Evolutionary conservation across 176 grass and related monocot species (phyloP), one percentile per base, ranked within the genome.

Genomic region (Carex scoparia): DNA sequence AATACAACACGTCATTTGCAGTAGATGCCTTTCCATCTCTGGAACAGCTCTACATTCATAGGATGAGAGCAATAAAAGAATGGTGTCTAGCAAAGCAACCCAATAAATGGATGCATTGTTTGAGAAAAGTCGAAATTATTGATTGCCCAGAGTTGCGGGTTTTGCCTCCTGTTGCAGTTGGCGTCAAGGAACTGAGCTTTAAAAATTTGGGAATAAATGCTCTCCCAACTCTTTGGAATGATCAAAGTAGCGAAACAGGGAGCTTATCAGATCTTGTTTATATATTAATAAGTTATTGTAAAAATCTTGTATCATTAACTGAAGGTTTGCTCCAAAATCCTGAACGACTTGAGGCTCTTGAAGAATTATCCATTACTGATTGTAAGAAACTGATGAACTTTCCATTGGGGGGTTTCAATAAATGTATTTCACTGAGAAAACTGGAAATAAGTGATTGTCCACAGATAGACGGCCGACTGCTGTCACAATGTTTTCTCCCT

Each of bases 21-120:
- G 3, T 58, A 58, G 53, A 31, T 18, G 10, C 28, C 35, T 86
- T 86, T 48, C 60, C 72, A 35, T 86, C 84, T 33, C 49, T 86
- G 10, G 73, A 68, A 58, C 23, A 3, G 7, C 5, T 84, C 5
- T 9, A 4, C 1, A 15, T 84, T 38, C 0, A 7, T 31, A 1
- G 5, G 0, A 51, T 84, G 63, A 37, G 1, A 32, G 44, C 4
- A 30, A 42, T 84, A 67, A 19, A 84, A 84, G 3, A 35, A 27
- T 84, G 57, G 37, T 42, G 5, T 15, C 10, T 46, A 9, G 63
- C 14, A 46, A 16, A 10, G 7, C 7, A 71, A 54, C 23, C 28
- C 2, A 30, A 2, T 30, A 40, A 4, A 54, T 84, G 60, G 40
- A 19, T 84, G 63, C 64, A 58, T 0, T 55, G 14, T 54, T 69